Evolutionary conservation across 148 eudicot species (phyloP).

Genomic region (Pharnaceum exiguum): DNA sequence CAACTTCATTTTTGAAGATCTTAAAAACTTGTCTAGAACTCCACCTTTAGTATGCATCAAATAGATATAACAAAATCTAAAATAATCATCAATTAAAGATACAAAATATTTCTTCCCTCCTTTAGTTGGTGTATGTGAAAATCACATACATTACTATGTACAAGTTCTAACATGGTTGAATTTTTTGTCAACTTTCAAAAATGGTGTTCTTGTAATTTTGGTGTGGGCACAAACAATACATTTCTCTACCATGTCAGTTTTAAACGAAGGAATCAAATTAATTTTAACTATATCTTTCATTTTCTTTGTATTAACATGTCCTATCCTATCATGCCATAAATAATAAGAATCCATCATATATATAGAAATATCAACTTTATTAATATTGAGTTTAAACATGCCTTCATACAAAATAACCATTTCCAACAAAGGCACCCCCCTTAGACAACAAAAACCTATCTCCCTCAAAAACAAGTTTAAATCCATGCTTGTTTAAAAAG

Average conservation of each 20-base stretch:
- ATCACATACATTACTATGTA: background rate
- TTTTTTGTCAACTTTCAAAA: background rate
- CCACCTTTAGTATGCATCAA: background rate
- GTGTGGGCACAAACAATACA: background rate
- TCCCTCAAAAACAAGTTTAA: background rate
- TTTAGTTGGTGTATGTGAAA: background rate
- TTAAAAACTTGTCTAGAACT: background rate
- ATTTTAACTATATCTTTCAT: background rate
- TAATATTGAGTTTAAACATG: background rate
- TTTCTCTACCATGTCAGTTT: background rate
- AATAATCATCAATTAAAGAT: background rate
- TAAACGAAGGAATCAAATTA: background rate
- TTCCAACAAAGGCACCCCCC: background rate
- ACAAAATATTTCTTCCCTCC: background rate
- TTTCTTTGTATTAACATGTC: background rate
- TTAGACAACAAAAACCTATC: background rate
- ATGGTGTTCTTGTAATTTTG: background rate
- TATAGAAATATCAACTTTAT: background rate
- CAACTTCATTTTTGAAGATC: background rate
- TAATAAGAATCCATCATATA: background rate
- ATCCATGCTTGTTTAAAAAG: background rate
- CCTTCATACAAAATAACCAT: background rate
- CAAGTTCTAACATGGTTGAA: background rate
- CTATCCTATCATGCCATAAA: background rate
- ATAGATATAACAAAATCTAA: slow-evolving; percentile 4